Base-by-base conservation (phyloP, 2,329 filamentous ascomycete species). In the Ceratocystis lukuohia region DNA sequence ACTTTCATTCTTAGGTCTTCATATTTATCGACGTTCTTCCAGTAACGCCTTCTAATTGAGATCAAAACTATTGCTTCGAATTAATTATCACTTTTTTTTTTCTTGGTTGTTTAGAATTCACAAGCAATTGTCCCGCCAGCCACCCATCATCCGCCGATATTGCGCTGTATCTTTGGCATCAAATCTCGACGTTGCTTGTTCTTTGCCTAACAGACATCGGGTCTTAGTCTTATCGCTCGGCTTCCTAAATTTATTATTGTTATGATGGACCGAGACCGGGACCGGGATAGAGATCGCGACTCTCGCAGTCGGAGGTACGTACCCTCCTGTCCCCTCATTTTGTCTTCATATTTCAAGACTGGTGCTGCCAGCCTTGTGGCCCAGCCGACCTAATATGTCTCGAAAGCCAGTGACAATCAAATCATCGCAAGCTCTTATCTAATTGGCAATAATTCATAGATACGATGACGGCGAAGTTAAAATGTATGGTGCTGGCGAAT, bases 391-490 rank as follows among this genome's bases (percentile, higher is more conserved):
- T 41, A 0, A 15, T 28, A 25, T 41, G 3, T 41, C 12, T 41
- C 37, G 46, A 45, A 28, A 28, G 17, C 59, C 30, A 66, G 33
- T 8, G 25, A 45, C 48, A 3, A 17, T 25, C 33, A 44, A 33
- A 15, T 46, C 15, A 33, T 8, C 48, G 1, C 8, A 15, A 37
- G 25, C 59, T 59, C 41, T 41, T 20, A 30, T 17, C 20, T 63
- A 41, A 41, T 41, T 48, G 37, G 22, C 25, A 20, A 50, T 65
- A 17, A 57, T 25, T 46, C 45, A 57, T 68, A 84, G 82, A 72
- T 85, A 82, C 71, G 82, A 85, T 69, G 82, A 85, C 70, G 82
- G 82, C 57, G 82, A 85, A 74, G 83, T 85, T 65, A 80, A 83
- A 69, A 78, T 82, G 71, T 85, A 84, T 72, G 82, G 82, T 64